Evolutionary conservation across 208 protist genomes (phyloP).

Genomic region (Wallacemonas sp.): DNA sequence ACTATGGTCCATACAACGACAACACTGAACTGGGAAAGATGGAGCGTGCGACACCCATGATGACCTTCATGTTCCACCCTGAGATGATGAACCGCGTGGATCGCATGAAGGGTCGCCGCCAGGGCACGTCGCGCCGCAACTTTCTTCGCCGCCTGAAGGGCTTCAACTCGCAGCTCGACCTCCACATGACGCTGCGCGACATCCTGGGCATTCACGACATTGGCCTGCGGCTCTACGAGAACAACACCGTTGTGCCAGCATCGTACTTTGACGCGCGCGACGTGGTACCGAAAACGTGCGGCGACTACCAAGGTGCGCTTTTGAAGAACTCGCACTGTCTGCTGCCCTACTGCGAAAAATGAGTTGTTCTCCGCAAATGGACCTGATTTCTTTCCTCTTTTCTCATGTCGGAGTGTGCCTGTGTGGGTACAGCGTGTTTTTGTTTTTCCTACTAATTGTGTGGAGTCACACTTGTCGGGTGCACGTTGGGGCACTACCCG

Average conservation of each 20-base stretch:
- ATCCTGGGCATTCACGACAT: neutral
- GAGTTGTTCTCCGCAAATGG: too few relatives aligned
- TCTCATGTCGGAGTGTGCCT: too few relatives aligned
- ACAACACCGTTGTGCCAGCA: neutral
- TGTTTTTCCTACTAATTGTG: too few relatives aligned
- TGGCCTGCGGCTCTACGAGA: neutral
- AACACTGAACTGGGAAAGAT: constrained; percentile 44
- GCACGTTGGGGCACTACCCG: too few relatives aligned
- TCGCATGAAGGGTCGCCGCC: neutral
- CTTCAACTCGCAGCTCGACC: constrained; percentile 4
- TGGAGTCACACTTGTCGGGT: too few relatives aligned
- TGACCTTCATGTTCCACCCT: constrained; percentile 40
- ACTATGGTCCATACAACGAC: constrained; percentile 62
- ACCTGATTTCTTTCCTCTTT: too few relatives aligned
- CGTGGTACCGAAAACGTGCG: neutral
- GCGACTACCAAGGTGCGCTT: neutral
- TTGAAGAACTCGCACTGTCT: neutral
- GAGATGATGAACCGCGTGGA: constrained; percentile 47
- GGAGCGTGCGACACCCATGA: constrained; percentile 53
- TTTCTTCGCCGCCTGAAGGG: neutral
- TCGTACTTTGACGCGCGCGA: constrained; percentile 8
- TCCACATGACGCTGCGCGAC: constrained; percentile 10
- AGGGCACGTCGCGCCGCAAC: neutral
- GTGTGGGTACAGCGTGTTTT: too few relatives aligned
- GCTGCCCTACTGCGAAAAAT: neutral